Evolutionary conservation across 2,329 filamentous ascomycete species (phyloP), one percentile per base, ranked within the genome.

Genomic region (Colletotrichum tofieldiae): DNA sequence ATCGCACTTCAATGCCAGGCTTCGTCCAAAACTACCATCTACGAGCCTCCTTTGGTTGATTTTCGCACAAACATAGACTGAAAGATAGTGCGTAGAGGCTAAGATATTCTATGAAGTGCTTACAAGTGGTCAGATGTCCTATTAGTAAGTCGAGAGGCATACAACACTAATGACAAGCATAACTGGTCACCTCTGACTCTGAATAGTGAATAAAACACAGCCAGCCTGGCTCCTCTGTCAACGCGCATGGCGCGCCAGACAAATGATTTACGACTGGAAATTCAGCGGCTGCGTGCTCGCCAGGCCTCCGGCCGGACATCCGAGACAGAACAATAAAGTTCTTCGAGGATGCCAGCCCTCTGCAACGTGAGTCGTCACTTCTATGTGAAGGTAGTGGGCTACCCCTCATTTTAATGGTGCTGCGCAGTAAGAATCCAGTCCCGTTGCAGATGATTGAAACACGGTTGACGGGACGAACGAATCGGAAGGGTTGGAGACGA

Each of bases 381-480:
- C 45, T 23, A 29, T 39, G 52, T 54, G 29, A 29, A 23, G 35
- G 55, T 41, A 52, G 52, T 52, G 37, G 11, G 52, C 29, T 72
- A 72, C 69, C 69, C 69, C 69, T 72, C 69, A 60, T 47, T 60
- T n/a, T 7, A n/a, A 37, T 14, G 61, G 37, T 32, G 20, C 43
- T 45, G 52, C 16, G 49, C 5, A 23, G 18, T 23, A 20, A 16
- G 35, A 23, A 49, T 37, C 26, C 35, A 64, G 37, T 60, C 58
- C 59, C 14, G 64, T 59, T 64, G 39, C 29, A 66, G 65, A 47
- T 58, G n/a, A 20, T 59, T 69, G 69, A 72, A 72, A 69, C 69
- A 32, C 9, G 18, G 16, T 35, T 23, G 45, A 64, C 18, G 45
- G 23, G 59, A 72, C 12, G 69, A 69, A 64, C 65, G 59, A 72